Percentiles rank a stretch among this genome's conserved stretches.
phyloP scores from a whole-genome alignment of 2,329 filamentous ascomycete genomes.

The Dactylonectria estremocensis region DNA sequence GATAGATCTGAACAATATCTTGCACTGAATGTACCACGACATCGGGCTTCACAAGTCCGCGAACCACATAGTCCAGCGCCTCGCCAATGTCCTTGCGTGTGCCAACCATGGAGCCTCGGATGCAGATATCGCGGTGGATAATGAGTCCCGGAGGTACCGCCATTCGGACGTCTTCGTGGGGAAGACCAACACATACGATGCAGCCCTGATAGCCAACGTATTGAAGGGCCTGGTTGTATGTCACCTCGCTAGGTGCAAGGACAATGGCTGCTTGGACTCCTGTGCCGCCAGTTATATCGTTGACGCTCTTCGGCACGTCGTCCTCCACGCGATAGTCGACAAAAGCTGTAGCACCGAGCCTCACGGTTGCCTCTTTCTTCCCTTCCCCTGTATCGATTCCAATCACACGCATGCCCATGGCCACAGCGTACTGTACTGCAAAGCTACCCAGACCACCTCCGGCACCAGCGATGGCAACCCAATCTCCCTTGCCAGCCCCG shows the following conservation, averaged over 20 bases:
- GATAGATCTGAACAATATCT: constrained; percentile 3
- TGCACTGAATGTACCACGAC: constrained; percentile 1
- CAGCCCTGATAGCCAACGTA: constrained; percentile 11
- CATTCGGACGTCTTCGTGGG: constrained; percentile 11
- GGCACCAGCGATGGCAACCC: constrained; percentile 10
- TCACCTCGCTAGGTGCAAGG: constrained; percentile 11
- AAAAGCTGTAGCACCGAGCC: neutral
- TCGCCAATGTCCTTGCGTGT: constrained; percentile 8
- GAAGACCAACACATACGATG: constrained; percentile 6
- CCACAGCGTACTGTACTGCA: constrained; percentile 8
- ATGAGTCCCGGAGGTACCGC: neutral
- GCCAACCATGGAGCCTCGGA: constrained; percentile 13
- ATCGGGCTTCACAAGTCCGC: constrained; percentile 8
- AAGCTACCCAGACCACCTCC: constrained; percentile 13
- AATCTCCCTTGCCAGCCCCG: constrained; percentile 3
- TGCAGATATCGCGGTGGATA: constrained; percentile 5
- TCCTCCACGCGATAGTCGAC: constrained; percentile 1
- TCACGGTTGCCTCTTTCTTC: neutral
- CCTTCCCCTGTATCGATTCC: constrained; percentile 11
- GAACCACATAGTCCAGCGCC: constrained; percentile 9
- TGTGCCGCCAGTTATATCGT: neutral
- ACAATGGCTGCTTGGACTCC: constrained; percentile 5
- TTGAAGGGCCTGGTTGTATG: constrained; percentile 13
- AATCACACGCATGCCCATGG: constrained; percentile 13
- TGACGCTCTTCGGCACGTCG: neutral